phyloP scores from a whole-genome alignment of 495 filamentous ascomycete genomes.

The Hyphodiscus hymeniophilus region DNA sequence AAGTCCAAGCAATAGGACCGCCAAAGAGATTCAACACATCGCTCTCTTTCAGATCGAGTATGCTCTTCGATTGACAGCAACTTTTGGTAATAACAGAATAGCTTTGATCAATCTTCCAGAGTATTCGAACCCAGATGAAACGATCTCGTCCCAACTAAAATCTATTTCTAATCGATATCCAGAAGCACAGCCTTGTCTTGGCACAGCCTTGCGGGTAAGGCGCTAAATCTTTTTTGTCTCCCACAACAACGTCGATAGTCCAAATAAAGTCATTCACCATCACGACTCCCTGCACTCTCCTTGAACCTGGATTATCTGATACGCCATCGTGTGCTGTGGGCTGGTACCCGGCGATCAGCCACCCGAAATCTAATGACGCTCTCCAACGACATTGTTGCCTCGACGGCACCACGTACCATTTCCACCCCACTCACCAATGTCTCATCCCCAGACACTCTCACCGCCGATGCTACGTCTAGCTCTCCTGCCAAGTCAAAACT shows the following conservation, averaged over 20 bases:
- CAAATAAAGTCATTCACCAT: neutral
- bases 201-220: conserved; percentile 15
- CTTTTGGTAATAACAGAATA: too few relatives aligned
- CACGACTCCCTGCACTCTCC: neutral
- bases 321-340: conserved; percentile 15
- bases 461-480: neutral
- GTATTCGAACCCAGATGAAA: too few relatives aligned
- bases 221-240: conserved; percentile 15
- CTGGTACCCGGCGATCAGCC: conserved; percentile 20
- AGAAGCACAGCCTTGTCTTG: too few relatives aligned
- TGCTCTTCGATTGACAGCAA: too few relatives aligned
- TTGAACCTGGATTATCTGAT: conserved; percentile 14
- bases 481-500: conserved; percentile 42
- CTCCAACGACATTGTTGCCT: conserved; percentile 11
- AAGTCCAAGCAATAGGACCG: too few relatives aligned
- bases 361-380: conserved; percentile 13
- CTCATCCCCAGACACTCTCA: neutral
- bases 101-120: too few relatives aligned
- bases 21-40: too few relatives aligned
- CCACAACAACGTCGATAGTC: neutral
- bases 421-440: neutral
- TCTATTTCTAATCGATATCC: too few relatives aligned
- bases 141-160: too few relatives aligned
- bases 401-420: conserved; percentile 3
- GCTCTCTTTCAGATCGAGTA: too few relatives aligned